A percentile compares a stretch with the other conserved stretches of the same genome.
Evolutionary conservation across 768 basidiomycete species (phyloP).

Genomic region (Dentipellis sp.): DNA sequence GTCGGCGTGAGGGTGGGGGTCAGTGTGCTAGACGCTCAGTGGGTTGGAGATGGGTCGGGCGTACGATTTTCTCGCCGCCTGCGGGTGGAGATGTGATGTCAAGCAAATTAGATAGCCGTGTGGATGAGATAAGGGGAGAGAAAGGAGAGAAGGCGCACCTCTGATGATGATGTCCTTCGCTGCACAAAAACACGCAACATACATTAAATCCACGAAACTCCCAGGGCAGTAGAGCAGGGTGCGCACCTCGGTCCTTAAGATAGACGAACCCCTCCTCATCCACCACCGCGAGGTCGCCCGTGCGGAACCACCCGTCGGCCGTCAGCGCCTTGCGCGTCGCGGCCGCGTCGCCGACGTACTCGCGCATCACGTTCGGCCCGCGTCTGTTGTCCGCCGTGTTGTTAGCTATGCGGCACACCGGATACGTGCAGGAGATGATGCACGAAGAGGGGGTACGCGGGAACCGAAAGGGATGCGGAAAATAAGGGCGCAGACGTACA

Average conservation of each 20-base stretch:
- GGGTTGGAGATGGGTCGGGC: too few relatives aligned
- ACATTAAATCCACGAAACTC: not conserved
- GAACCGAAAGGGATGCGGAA: too few relatives aligned
- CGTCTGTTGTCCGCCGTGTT: not conserved
- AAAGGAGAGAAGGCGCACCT: too few relatives aligned
- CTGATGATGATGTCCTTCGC: not conserved
- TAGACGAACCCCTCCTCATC: slow-evolving; percentile 65
- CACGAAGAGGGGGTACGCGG: too few relatives aligned
- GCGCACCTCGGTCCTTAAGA: slow-evolving; percentile 51
- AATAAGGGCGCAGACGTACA: not conserved
- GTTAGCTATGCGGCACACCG: too few relatives aligned
- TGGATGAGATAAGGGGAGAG: too few relatives aligned
- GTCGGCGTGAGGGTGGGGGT: too few relatives aligned
- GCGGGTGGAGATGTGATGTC: too few relatives aligned
- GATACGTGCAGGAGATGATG: too few relatives aligned
- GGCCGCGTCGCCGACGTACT: slow-evolving; percentile 53
- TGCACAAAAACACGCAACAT: not conserved
- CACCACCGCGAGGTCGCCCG: slow-evolving; percentile 68
- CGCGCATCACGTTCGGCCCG: not conserved
- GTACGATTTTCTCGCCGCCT: not conserved
- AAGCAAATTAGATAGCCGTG: too few relatives aligned
- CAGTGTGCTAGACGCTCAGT: too few relatives aligned
- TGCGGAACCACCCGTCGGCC: slow-evolving; percentile 76
- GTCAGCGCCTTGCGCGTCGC: slow-evolving; percentile 69
- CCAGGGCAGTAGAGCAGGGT: not conserved